Percentiles rank a stretch among this genome's conserved stretches.
These are phyloP conservation scores for Cichorium intybus DNA, from an alignment of 140 eudicot species.

Conservation along the genomic window DNA sequence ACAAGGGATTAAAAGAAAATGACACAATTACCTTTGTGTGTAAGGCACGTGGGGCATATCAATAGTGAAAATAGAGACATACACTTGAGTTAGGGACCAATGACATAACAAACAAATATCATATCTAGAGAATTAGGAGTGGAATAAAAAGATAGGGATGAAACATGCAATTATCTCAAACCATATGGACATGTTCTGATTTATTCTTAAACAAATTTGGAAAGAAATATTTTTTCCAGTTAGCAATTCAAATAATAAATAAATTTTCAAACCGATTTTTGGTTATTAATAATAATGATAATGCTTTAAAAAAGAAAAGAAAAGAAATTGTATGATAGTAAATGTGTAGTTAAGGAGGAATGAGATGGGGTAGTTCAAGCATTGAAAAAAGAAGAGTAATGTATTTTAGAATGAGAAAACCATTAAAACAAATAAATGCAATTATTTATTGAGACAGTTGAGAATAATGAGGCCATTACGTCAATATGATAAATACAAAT, in stretches of 20 bases:
- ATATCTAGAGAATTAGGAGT: no score
- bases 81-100: no score
- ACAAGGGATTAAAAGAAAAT: no score
- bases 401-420: slow-evolving; percentile 32
- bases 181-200: no score
- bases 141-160: no score
- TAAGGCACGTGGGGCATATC: no score
- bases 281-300: slow-evolving; percentile 8
- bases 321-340: slow-evolving; percentile 15
- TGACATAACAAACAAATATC: no score
- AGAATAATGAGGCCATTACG: slow-evolving; percentile 42
- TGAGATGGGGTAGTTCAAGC: slow-evolving; percentile 45
- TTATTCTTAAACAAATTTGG: no score
- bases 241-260: not conserved
- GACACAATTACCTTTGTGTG: no score
- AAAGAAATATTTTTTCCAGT: not conserved
- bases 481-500: slow-evolving; percentile 40
- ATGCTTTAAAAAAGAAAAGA: not conserved
- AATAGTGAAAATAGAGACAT: no score
- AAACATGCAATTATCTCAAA: no score
- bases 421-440: slow-evolving; percentile 38
- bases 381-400: slow-evolving; percentile 35
- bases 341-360: slow-evolving; percentile 40
- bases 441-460: slow-evolving; percentile 44
- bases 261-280: not conserved